Conservation (phyloP, 75 land plant genomes). For the Selaginella moellendorffii region DNA sequence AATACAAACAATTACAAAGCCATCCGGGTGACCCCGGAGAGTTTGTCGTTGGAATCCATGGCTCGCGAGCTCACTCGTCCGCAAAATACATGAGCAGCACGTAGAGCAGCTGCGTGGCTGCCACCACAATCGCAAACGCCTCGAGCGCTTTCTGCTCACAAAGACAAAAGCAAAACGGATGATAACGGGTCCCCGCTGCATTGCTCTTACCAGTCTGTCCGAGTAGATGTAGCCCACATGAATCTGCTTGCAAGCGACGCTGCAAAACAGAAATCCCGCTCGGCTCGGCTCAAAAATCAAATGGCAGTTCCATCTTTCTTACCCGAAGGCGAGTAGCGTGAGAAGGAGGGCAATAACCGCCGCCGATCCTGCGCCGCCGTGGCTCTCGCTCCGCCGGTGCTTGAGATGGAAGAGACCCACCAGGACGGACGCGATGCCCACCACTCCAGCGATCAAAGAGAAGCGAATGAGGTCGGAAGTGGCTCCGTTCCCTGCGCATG, state of each 20-base stretch:
- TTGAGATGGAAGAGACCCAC: neutral
- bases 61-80: neutral
- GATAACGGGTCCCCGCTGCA: neutral
- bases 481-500: neutral
- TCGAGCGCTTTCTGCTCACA: neutral
- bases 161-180: neutral
- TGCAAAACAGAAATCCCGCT: neutral
- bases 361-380: neutral
- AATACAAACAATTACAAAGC: too few species aligned
- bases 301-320: neutral
- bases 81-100: neutral
- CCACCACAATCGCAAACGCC: neutral
- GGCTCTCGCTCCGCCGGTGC: neutral
- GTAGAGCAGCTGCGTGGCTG: neutral
- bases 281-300: neutral
- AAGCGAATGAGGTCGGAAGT: neutral
- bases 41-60: too few species aligned
- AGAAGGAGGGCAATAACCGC: neutral
- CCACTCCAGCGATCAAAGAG: neutral
- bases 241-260: neutral
- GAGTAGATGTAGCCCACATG: neutral
- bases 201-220: neutral
- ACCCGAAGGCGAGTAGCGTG: neutral
- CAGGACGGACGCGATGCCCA: neutral
- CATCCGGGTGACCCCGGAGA: too few species aligned